A percentile compares a stretch with the other conserved stretches of the same genome.
These are phyloP conservation scores for Fusarium floridanum DNA, from an alignment of 2,329 filamentous ascomycete species.

Conservation along the genomic window DNA sequence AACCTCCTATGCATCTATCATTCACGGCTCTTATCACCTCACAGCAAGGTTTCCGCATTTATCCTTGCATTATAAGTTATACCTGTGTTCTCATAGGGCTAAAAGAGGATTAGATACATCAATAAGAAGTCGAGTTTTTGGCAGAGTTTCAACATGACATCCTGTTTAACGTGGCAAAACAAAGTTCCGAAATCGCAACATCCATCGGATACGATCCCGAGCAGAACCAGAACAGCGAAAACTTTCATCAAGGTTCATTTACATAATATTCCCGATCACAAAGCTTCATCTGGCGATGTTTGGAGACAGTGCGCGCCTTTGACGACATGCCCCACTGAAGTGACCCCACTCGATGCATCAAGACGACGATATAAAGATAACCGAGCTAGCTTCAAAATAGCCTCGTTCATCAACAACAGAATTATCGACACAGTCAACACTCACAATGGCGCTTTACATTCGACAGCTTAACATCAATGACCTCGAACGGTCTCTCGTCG, in stretches of 20 bases:
- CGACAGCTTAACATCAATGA: slow-evolving; percentile 41
- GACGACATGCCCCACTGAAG: neutral
- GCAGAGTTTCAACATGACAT: neutral
- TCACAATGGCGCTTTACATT: slow-evolving; percentile 42
- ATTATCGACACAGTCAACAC: neutral
- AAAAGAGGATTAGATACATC: neutral
- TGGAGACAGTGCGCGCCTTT: neutral
- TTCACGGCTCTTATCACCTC: neutral
- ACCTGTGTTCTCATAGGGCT: neutral
- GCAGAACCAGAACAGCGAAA: neutral
- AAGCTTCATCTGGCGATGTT: neutral
- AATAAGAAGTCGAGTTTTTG: neutral
- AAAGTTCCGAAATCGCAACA: neutral
- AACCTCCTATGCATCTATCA: neutral
- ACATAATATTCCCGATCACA: neutral
- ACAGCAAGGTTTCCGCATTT: neutral
- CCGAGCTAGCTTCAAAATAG: neutral
- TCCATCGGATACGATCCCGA: neutral
- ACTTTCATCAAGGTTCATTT: neutral
- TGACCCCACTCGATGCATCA: neutral
- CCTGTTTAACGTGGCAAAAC: neutral
- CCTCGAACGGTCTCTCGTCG: slow-evolving; percentile 39
- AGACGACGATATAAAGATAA: neutral
- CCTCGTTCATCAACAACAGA: neutral
- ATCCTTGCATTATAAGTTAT: neutral